A percentile compares a stretch with the other conserved stretches of the same genome.
Conservation (phyloP, 768 basidiomycete genomes). For the Lanmaoa rubissima region DNA sequence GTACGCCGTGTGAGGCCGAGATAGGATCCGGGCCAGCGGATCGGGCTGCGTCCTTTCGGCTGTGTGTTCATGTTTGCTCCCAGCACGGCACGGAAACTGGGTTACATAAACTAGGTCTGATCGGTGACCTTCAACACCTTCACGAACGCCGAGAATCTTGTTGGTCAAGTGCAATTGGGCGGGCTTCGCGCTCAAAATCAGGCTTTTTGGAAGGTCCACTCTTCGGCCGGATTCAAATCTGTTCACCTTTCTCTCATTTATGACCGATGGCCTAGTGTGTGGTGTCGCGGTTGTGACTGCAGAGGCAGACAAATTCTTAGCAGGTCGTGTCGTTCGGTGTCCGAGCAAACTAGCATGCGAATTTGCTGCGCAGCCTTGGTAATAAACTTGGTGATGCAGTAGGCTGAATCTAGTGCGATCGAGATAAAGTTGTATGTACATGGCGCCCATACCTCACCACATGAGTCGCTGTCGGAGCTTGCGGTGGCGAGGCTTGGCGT, state of each 20-base stretch:
- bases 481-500: neutral
- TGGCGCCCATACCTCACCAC: neutral
- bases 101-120: neutral
- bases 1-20: neutral
- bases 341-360: neutral
- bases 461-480: neutral
- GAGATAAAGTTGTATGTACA: neutral
- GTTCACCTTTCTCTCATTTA: neutral
- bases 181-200: neutral
- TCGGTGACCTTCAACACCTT: neutral
- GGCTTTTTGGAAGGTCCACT: neutral
- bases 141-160: neutral
- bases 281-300: neutral
- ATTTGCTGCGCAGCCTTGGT: neutral
- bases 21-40: neutral
- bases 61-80: neutral
- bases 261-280: neutral
- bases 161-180: neutral
- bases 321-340: neutral
- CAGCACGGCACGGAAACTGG: neutral
- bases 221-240: neutral
- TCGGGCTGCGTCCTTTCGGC: neutral
- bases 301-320: neutral
- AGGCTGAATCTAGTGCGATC: neutral
- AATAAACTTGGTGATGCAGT: neutral